Evolutionary conservation across 192 early-diverging fungal species (phyloP).

Genomic region (Coemansia erecta): DNA sequence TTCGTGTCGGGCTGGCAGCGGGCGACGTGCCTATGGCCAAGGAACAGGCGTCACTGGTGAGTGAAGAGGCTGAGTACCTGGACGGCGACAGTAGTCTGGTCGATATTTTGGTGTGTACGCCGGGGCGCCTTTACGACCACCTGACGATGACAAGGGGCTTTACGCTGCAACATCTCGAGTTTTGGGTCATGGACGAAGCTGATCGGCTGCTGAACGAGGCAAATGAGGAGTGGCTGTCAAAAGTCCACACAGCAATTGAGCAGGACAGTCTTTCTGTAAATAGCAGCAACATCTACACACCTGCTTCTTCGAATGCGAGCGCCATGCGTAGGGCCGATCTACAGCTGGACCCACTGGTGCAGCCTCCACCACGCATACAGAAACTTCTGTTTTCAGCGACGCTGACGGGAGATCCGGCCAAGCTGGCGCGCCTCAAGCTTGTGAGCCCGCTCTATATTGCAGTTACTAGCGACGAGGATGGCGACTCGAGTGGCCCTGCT

Average conservation of each 20-base stretch:
- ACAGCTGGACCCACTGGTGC: slow-evolving; percentile 20
- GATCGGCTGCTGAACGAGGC: slow-evolving; percentile 90
- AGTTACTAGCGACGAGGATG: slow-evolving; percentile 39
- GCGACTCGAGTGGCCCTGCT: slow-evolving; percentile 8
- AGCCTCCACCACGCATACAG: slow-evolving; percentile 60
- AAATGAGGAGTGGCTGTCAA: slow-evolving; percentile 87
- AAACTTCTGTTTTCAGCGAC: slow-evolving; percentile 97
- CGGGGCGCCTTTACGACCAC: slow-evolving; percentile 93
- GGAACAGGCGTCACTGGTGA: slow-evolving; percentile 60
- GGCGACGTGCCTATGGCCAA: slow-evolving; percentile 76
- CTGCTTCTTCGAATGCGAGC: slow-evolving; percentile 17
- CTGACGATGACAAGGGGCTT: slow-evolving; percentile 80
- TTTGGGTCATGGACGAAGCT: slow-evolving; percentile 93
- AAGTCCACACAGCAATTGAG: slow-evolving; percentile 63
- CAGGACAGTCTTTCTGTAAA: neutral
- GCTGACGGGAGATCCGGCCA: slow-evolving; percentile 88
- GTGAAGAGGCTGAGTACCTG: neutral
- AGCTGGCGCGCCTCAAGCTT: slow-evolving; percentile 82
- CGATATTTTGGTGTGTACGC: slow-evolving; percentile 91
- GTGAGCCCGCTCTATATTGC: slow-evolving; percentile 81
- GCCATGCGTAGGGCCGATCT: slow-evolving; percentile 12
- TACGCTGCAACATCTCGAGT: slow-evolving; percentile 87
- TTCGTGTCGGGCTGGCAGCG: slow-evolving; percentile 71
- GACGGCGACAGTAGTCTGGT: slow-evolving; percentile 66
- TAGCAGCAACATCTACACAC: neutral